These are phyloP conservation scores for Thymus mandschuricus DNA, from an alignment of 257 asterid species.

Conservation along the genomic window DNA sequence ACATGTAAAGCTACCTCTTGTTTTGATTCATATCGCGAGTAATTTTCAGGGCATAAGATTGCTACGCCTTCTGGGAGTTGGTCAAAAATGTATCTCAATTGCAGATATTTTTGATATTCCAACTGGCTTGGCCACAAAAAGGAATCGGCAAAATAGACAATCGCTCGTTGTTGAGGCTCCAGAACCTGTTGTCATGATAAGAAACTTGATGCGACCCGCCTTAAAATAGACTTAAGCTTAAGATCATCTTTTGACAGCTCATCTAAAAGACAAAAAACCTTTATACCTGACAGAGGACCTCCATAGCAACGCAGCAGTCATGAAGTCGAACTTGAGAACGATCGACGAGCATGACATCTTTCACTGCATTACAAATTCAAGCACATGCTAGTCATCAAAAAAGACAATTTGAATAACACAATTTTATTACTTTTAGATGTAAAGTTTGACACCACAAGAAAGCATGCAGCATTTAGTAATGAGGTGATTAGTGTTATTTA, in stretches of 20 bases:
- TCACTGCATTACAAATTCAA: conserved; percentile 32
- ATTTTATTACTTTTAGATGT: neutral
- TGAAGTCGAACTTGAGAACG: conserved; percentile 59
- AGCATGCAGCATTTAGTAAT: neutral
- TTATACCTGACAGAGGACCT: conserved; percentile 62
- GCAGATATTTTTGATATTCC: neutral
- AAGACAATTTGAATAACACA: no score
- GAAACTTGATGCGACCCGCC: neutral
- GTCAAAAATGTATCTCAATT: conserved; percentile 16
- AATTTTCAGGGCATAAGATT: neutral
- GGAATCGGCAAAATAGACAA: conserved; percentile 74
- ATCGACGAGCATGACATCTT: conserved; percentile 44
- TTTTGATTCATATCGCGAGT: no score
- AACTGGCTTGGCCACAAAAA: conserved; percentile 18
- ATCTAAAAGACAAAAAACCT: neutral
- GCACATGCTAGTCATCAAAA: neutral
- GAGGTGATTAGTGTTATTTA: neutral
- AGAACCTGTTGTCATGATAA: conserved; percentile 19
- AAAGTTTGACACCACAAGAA: neutral
- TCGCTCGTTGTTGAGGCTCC: conserved; percentile 66
- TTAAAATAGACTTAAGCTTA: neutral
- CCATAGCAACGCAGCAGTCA: conserved; percentile 63
- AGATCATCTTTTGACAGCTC: neutral
- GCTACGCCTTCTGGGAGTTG: neutral
- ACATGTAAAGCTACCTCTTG: no score